Conservation (phyloP, 768 basidiomycete species). For the Kwoniella europaea region DNA sequence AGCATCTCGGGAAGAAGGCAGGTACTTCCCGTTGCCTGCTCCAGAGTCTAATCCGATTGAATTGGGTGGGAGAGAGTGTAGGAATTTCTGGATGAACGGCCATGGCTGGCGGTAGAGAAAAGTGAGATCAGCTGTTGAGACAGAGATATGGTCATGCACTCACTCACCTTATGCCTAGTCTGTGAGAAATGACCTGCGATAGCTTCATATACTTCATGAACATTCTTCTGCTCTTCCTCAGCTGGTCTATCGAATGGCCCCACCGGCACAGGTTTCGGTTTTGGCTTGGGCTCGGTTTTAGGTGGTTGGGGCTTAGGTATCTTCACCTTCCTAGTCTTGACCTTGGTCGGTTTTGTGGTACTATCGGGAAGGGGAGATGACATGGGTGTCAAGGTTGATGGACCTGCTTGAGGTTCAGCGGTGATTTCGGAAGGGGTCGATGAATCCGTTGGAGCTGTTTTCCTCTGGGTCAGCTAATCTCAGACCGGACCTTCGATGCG, state of each 20-base stretch:
- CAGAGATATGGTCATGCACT: not conserved
- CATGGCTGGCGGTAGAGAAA: constrained; percentile 68
- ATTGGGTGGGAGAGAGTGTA: constrained; percentile 72
- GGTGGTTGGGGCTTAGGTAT: constrained; percentile 4
- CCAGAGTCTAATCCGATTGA: constrained; percentile 92
- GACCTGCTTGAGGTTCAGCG: constrained; percentile 6
- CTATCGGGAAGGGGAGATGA: not conserved
- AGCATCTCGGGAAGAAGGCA: constrained; percentile 69
- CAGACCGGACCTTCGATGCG: too few species aligned
- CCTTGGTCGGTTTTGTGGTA: not conserved
- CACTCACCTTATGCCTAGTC: constrained; percentile 58
- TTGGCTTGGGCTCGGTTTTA: constrained; percentile 19
- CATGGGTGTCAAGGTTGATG: not conserved
- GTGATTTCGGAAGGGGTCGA: not conserved
- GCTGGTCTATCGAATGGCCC: constrained; percentile 22
- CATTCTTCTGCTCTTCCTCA: constrained; percentile 48
- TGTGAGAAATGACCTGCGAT: constrained; percentile 59
- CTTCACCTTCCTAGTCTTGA: not conserved
- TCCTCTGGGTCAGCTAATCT: too few species aligned
- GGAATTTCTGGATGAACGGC: constrained; percentile 81
- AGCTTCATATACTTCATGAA: constrained; percentile 57
- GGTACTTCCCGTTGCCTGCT: constrained; percentile 97
- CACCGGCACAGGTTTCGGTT: constrained; percentile 39
- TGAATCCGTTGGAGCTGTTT: not conserved
- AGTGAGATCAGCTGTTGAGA: not conserved